Conservation (phyloP, 78 protist species). For the Cavenderia fasciculata region DNA sequence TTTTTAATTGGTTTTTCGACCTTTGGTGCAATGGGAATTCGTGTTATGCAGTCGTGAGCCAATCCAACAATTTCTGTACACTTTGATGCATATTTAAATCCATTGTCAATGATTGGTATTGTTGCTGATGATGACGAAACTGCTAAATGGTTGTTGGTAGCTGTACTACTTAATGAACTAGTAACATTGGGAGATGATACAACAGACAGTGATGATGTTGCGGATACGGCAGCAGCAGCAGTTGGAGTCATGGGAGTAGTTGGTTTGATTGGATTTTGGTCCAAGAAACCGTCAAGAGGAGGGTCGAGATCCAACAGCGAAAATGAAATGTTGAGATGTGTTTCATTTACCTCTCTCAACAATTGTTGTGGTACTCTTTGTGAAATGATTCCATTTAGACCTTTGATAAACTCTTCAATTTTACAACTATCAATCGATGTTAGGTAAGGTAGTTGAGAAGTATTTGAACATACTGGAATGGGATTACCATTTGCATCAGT, state of each 20-base stretch:
- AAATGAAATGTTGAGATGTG: slow-evolving; percentile 16
- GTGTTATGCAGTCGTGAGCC: slow-evolving; percentile 44
- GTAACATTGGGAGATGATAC: too few relatives aligned
- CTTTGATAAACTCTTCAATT: background rate
- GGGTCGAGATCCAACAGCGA: slow-evolving; percentile 54
- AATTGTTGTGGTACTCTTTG: background rate
- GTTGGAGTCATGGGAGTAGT: background rate
- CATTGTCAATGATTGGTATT: background rate
- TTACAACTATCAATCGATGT: too few relatives aligned
- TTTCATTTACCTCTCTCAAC: slow-evolving; percentile 6
- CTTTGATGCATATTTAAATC: slow-evolving; percentile 56
- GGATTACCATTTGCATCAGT: too few relatives aligned
- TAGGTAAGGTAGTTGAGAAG: too few relatives aligned
- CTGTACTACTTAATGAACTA: too few relatives aligned
- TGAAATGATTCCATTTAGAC: background rate
- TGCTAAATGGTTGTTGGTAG: background rate
- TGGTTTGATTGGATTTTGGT: slow-evolving; percentile 50
- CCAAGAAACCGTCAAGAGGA: slow-evolving; percentile 71
- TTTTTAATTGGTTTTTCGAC: slow-evolving; percentile 68
- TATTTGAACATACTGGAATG: too few relatives aligned
- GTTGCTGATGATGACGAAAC: background rate
- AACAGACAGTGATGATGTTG: background rate
- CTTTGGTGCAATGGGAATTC: slow-evolving; percentile 65
- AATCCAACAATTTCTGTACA: slow-evolving; percentile 48
- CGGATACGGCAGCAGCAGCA: background rate